Conservation (phyloP, 441 rosid genomes). For the Adansonia grandidieri region DNA sequence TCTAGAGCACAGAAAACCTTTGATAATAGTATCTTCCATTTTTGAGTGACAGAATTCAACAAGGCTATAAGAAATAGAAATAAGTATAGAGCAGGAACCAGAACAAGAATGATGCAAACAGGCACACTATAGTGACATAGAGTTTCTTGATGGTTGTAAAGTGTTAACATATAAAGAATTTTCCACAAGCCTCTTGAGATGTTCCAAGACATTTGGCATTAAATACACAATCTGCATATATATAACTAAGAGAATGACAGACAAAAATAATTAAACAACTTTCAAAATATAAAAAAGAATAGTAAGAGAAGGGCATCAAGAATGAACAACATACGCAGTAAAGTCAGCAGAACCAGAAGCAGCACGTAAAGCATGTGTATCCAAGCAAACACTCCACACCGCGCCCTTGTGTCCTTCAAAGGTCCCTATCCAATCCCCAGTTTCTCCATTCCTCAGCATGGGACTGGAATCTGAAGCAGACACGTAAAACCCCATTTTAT, state of each 20-base stretch:
- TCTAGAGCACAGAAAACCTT: background rate
- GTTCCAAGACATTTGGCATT: background rate
- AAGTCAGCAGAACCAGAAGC: conserved; percentile 97
- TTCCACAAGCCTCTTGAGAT: background rate
- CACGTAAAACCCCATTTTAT: background rate
- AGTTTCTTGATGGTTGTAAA: background rate
- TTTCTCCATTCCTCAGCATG: conserved; percentile 94
- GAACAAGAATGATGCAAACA: background rate
- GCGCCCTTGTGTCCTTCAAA: conserved; percentile 98
- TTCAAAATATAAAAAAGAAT: background rate
- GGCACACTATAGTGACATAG: background rate
- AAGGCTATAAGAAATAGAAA: background rate
- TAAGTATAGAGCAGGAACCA: background rate
- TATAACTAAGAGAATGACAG: background rate
- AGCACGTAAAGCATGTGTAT: conserved; percentile 79
- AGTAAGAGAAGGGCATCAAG: background rate
- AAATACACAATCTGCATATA: background rate
- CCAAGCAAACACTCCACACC: conserved; percentile 93
- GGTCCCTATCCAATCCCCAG: conserved; percentile 96
- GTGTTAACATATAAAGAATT: background rate
- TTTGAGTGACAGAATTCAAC: background rate
- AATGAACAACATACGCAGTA: conserved; percentile 60
- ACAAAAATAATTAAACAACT: background rate
- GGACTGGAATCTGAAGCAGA: conserved; percentile 68
- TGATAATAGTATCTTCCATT: background rate